A percentile compares a stretch with the other conserved stretches of the same genome.
phyloP scores from a whole-genome alignment of 371 early-diverging fungal species.

The Mucor saturninus region DNA sequence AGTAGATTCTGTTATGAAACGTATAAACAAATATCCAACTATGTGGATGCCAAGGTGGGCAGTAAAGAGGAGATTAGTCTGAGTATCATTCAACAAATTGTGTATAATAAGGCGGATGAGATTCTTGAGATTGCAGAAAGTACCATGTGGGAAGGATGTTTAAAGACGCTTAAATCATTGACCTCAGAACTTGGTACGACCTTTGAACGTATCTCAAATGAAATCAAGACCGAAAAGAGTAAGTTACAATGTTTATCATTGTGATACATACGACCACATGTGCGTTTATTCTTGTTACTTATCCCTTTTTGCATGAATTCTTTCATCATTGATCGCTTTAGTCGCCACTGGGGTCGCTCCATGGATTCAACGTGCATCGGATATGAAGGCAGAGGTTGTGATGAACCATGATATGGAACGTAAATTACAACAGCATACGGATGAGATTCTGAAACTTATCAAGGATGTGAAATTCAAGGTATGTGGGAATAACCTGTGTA shows the following conservation, averaged over 20 bases:
- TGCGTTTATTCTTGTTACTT: no score
- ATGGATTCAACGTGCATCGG: slow-evolving; percentile 82
- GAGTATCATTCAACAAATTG: slow-evolving; percentile 50
- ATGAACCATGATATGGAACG: slow-evolving; percentile 79
- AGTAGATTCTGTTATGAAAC: slow-evolving; percentile 51
- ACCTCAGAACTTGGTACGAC: slow-evolving; percentile 49
- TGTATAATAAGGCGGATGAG: slow-evolving; percentile 57
- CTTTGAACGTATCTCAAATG: slow-evolving; percentile 49
- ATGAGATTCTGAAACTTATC: slow-evolving; percentile 77
- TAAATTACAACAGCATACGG: slow-evolving; percentile 75
- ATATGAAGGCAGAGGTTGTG: slow-evolving; percentile 76
- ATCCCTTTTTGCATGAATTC: no score
- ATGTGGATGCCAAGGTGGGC: slow-evolving; percentile 40
- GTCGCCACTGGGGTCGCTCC: slow-evolving; percentile 65
- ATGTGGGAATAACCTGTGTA: not conserved
- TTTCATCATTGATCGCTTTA: slow-evolving; percentile 8
- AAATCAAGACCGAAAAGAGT: slow-evolving; percentile 56
- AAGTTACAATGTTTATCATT: slow-evolving; percentile 14
- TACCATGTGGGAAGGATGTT: slow-evolving; percentile 67
- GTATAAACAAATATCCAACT: slow-evolving; percentile 36
- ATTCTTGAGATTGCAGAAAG: slow-evolving; percentile 59
- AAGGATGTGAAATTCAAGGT: slow-evolving; percentile 74
- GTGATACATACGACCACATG: no score
- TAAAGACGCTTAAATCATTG: slow-evolving; percentile 55
- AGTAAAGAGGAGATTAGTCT: slow-evolving; percentile 52